These are phyloP conservation scores for Alternaria metachromatica DNA, from an alignment of 2,329 filamentous ascomycete species.

Conservation along the genomic window DNA sequence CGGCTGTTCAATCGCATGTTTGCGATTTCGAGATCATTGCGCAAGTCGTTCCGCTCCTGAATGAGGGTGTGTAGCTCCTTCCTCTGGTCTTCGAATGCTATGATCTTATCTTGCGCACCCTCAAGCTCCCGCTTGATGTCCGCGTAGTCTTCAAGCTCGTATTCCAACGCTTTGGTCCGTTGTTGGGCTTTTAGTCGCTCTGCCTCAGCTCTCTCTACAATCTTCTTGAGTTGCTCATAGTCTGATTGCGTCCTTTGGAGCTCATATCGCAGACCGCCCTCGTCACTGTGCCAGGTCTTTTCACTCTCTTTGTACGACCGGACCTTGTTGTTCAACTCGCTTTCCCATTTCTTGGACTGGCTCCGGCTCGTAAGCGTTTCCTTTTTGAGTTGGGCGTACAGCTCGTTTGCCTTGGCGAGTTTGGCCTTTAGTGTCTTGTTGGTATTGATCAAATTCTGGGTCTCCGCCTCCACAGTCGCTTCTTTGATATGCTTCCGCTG, in stretches of 20 bases:
- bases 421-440: constrained; percentile 77
- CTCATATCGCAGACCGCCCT: constrained; percentile 64
- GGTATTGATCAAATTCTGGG: constrained; percentile 78
- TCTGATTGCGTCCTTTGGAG: constrained; percentile 66
- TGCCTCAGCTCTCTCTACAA: constrained; percentile 73
- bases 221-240: constrained; percentile 67
- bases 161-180: constrained; percentile 62
- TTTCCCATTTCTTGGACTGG: constrained; percentile 80
- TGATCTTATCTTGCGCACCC: constrained; percentile 41
- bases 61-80: constrained; percentile 60
- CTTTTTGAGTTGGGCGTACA: constrained; percentile 72
- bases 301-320: constrained; percentile 72
- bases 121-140: constrained; percentile 41
- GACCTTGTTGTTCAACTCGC: constrained; percentile 71
- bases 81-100: constrained; percentile 37
- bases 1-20: constrained; percentile 63
- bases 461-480: constrained; percentile 80
- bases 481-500: constrained; percentile 77
- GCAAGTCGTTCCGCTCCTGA: constrained; percentile 64
- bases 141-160: constrained; percentile 69
- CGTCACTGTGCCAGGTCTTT: constrained; percentile 67
- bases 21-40: constrained; percentile 65
- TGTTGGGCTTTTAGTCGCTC: constrained; percentile 63
- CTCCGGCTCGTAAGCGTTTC: constrained; percentile 75
- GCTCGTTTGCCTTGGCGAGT: constrained; percentile 74